phyloP scores from a whole-genome alignment of 2,329 filamentous ascomycete genomes.

The Scortechinia acanthostroma region DNA sequence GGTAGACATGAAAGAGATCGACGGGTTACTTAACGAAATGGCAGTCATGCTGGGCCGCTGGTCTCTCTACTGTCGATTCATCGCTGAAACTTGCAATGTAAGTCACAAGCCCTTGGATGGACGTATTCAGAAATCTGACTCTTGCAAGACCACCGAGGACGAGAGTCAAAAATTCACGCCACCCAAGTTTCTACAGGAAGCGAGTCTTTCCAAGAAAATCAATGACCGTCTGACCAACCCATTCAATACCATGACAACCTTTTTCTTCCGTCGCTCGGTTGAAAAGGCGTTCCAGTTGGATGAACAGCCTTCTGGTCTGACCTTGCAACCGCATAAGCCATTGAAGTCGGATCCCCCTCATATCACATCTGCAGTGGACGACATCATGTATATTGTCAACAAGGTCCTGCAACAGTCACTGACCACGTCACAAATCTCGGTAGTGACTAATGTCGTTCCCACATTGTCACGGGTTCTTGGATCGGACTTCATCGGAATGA shows the following conservation, averaged over 20 bases:
- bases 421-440: conserved; percentile 74
- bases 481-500: conserved; percentile 90
- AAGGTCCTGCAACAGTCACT: conserved; percentile 81
- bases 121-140: conserved; percentile 11
- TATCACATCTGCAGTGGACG: conserved; percentile 91
- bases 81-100: conserved; percentile 80
- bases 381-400: conserved; percentile 98
- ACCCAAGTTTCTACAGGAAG: conserved; percentile 71
- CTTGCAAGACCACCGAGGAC: conserved; percentile 34
- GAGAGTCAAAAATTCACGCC: conserved; percentile 43
- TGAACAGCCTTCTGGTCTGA: conserved; percentile 74
- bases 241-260: conserved; percentile 87
- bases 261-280: conserved; percentile 92
- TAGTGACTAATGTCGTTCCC: conserved; percentile 72
- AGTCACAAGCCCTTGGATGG: conserved; percentile 18
- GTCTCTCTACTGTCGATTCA: conserved; percentile 84
- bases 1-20: conserved; percentile 94
- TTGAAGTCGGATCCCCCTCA: conserved; percentile 76
- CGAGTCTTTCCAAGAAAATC: conserved; percentile 75
- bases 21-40: conserved; percentile 79
- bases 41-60: conserved; percentile 87
- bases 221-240: conserved; percentile 67
- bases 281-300: conserved; percentile 97
- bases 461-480: conserved; percentile 74
- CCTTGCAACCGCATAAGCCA: conserved; percentile 65